Percentiles rank a stretch among this genome's conserved stretches.
phyloP scores from a whole-genome alignment of 2,329 filamentous ascomycete species.

The Alternaria infectoria region DNA sequence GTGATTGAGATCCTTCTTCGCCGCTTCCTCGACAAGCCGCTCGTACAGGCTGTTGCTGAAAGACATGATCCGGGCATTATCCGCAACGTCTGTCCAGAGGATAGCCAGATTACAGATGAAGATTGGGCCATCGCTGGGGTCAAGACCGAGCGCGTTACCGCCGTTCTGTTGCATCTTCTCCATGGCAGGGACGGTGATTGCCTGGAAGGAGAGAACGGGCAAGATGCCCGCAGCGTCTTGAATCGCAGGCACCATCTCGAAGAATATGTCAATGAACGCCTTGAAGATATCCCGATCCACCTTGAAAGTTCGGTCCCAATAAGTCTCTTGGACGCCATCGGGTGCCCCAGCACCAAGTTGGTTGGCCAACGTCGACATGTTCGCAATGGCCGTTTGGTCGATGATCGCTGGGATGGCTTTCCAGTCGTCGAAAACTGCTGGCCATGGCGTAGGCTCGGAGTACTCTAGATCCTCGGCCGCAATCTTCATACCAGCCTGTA shows the following conservation, averaged over 20 bases:
- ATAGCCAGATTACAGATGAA: constrained; percentile 28
- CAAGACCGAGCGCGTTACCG: constrained; percentile 42
- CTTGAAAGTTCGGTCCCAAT: constrained; percentile 37
- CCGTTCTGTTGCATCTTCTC: constrained; percentile 34
- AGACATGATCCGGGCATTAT: constrained; percentile 31
- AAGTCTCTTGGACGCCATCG: constrained; percentile 30
- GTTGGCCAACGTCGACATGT: constrained; percentile 28
- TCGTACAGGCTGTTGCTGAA: constrained; percentile 28
- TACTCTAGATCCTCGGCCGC: constrained; percentile 30
- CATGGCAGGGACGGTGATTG: constrained; percentile 32
- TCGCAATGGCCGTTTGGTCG: constrained; percentile 31
- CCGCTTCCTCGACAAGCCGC: constrained; percentile 16
- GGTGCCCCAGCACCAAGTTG: constrained; percentile 20
- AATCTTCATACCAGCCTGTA: constrained; percentile 23
- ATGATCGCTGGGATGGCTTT: constrained; percentile 32
- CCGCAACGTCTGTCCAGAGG: constrained; percentile 30
- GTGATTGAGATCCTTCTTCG: constrained; percentile 12
- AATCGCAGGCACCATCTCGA: constrained; percentile 28
- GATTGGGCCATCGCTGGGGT: constrained; percentile 24
- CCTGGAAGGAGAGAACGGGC: constrained; percentile 35
- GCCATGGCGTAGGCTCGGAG: constrained; percentile 28
- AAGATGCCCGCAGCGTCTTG: constrained; percentile 27
- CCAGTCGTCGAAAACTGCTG: constrained; percentile 34
- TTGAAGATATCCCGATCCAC: constrained; percentile 27
- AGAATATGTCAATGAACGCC: constrained; percentile 29